Base-by-base conservation (phyloP, 169 alveolate genomes). In the Eimeria praecox region DNA sequence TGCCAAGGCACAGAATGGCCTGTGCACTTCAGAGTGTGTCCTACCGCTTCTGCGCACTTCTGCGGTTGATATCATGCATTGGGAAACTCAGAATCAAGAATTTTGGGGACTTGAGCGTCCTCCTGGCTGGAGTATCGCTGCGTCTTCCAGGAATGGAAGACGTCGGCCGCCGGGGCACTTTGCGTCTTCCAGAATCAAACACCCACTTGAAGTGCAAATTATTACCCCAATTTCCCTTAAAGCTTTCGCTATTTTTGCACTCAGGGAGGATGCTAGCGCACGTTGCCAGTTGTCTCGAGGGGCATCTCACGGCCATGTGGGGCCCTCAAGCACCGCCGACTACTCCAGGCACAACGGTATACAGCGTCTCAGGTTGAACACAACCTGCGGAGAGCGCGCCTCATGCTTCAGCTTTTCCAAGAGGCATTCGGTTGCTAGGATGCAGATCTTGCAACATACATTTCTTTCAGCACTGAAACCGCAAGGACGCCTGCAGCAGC, bases 321-420 rank as follows among this genome's bases (percentile, higher is more conserved):
- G 80, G 80, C 80, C 80, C 80, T 69, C 49, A 0, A 5, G 78
- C 78, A 69, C 78, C 78, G 78, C 78, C 78, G 78, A 69, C 78
- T 64, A 33, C 6, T 6, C 46, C 78, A 69, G 78, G 33, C 42
- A 33, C 46, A 14, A 33, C 46, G 46, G n/a, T 30, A 33, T 12
- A 33, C 78, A 69, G 16, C 78, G n/a, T 33, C 78, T 69, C 78
- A 30, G 10, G 78, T 4, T 33, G 46, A 69, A 0, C 20, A 69
- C 78, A 33, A 3, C 2, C 2, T 69, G 22, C 46, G 33, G 46
- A 33, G 33, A 9, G 8, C 24, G 16, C 78, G 1, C 27, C 42
- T 2, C 44, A 30, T 33, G 0, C 4, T 69, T 33, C 27, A 69
- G 12, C 1, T 69, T 33, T 33, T 22, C 78, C 4, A 69, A 46